Evolutionary conservation across 805 yeast species (phyloP), one percentile per base, ranked within the genome.

Genomic region (Saccharomycopsis sp.): DNA sequence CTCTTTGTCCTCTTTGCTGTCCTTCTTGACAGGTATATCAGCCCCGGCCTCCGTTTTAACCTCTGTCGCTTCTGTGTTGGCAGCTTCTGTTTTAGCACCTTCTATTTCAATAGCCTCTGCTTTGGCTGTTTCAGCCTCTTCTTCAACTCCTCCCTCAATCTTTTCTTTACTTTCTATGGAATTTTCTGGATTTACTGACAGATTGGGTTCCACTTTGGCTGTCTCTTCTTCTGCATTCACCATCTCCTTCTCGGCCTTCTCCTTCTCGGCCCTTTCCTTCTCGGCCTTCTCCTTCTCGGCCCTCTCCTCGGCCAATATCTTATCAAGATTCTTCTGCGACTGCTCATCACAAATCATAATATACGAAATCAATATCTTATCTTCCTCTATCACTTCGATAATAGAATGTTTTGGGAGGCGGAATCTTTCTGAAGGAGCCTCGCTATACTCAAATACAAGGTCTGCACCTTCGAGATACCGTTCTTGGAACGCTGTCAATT

Each of bases 381-480:
- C 73, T 29, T 69, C 72, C 1, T 66, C 72, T 0, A 72, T 50
- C 0, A 80, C 74, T 71, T 92, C 97, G 59, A 87, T 74, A 2
- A 93, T 79, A 1, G 96, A 80, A 62, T 89, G 82, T 63, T 84
- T 84, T 0, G 98, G 97, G 0, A 93, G 68, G 59, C 79, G 73
- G 66, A 80, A 93, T 59, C 98, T 78, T 5, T 85, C 85, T 52
- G 85, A 78, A 0, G 94, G 81, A 68, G 84, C 85, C 65, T 94
- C 98, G 25, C 79, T 79, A 72, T 84, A 93, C 70, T 94, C 99
- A 69, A 93, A 85, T 3, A 91, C 85, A 47, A 94, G 69, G 56
- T 89, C 86, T 0, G 96, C 90, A 64, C 82, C 81, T 42, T 79
- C 69, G 22, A 81, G 73, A 65, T 87, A 87, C 68, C 83, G 79